Evolutionary conservation across 2,329 filamentous ascomycete species (phyloP), one percentile per base, ranked within the genome.

Genomic region (Daldinia sp.): DNA sequence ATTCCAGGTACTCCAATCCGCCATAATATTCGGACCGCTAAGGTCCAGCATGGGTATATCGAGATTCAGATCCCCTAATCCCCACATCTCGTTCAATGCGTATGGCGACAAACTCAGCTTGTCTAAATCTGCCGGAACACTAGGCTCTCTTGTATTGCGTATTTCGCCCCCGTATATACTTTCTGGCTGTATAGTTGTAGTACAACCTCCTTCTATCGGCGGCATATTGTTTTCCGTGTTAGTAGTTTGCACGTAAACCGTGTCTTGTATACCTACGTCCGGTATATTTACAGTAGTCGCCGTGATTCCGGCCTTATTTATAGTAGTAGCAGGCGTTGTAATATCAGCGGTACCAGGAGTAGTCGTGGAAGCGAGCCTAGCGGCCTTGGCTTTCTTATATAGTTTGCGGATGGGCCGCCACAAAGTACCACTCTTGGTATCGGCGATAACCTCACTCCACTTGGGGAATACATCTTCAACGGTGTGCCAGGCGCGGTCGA

Each of bases 371-470:
- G 75, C 73, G 44, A 59, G 12, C 20, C 81, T 77, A 6, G 80
- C 82, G 3, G 78, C 79, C 71, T 77, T 81, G 0, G 86, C 86
- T 74, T 84, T 85, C 67, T 81, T 83, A 67, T 85, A 78, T 3
- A 88, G 76, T 73, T 86, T 87, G 72, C 82, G 83, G 30, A 88
- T 82, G 1, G 86, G 86, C 42, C 82, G 79, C 86, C 86, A 88
- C 6, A 88, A 79, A 60, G 82, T 81, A 1, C 86, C 86, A 28
- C 80, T 79, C 55, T 81, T 79, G 5, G 81, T 81, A 68, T 88
- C 86, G 3, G 86, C 86, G 56, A 88, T 82, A 59, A 78, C 75
- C 13, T 79, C 77, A 44, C 79, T 79, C 73, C 83, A 86, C 1
- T 76, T 71, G 1, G 80, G 79, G 72, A 85, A 85, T 4, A 81